Evolutionary conservation across 2,329 filamentous ascomycete genomes (phyloP).

Genomic region (Ophiostoma quercus): DNA sequence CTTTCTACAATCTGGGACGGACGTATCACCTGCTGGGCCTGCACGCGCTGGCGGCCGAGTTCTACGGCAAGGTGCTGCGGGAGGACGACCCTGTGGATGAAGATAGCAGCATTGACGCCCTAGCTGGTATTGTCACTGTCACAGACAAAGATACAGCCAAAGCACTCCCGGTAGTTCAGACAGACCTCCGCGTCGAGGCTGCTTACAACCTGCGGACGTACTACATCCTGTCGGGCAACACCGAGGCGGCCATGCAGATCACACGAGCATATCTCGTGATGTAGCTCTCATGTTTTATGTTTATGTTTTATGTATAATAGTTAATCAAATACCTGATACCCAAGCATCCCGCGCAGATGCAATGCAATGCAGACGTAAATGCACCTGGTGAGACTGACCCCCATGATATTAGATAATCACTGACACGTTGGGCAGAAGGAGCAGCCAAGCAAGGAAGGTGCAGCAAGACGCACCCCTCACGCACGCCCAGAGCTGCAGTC

Average conservation of each 20-base stretch:
- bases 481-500: neutral
- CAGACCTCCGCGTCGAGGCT: slow-evolving; percentile 61
- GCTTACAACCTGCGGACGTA: slow-evolving; percentile 69
- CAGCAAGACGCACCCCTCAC: neutral
- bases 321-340: neutral
- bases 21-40: slow-evolving; percentile 72
- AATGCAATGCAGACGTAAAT: neutral
- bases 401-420: neutral
- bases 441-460: neutral
- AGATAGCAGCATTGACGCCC: neutral
- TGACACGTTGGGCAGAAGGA: neutral
- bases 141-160: neutral
- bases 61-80: slow-evolving; percentile 54
- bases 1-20: slow-evolving; percentile 73
- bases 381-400: slow-evolving; percentile 6
- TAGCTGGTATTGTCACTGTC: neutral
- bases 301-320: neutral
- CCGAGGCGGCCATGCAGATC: slow-evolving; percentile 53
- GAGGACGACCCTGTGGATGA: slow-evolving; percentile 33
- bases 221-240: slow-evolving; percentile 60
- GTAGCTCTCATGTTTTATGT: slow-evolving; percentile 29
- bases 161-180: slow-evolving; percentile 14
- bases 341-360: neutral
- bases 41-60: slow-evolving; percentile 64
- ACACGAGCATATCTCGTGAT: slow-evolving; percentile 56